Evolutionary conservation across 345 rosid species (phyloP), one percentile per base, ranked within the genome.

Genomic region (Heritiera littoralis): DNA sequence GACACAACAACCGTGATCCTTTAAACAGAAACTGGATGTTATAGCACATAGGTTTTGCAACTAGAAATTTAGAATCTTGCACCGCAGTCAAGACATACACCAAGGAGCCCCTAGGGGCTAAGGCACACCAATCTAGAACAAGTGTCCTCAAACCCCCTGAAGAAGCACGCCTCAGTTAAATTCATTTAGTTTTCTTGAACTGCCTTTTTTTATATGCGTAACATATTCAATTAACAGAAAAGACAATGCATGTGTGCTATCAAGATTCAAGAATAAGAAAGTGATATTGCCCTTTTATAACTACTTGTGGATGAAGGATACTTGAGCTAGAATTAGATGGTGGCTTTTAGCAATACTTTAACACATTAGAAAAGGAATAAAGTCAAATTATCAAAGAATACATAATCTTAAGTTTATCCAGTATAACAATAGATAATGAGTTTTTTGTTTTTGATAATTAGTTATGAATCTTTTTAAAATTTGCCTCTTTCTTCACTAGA

Each of bases 171-270:
- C 52, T n/a, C 8, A 67, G 12, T 38, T 65, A 67, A 67, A 23
- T 67, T 67, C 32, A 20, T 45, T 68, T 5, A 20, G 35, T 68
- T 46, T 20, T 45, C 35, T 23, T 68, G 7, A 10, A 66, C 10
- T 43, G 10, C 38, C 38, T 23, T 49, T 12, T 46, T 46, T 17
- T 20, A 54, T 68, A n/a, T 23, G 38, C 38, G 45, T 45, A 68
- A 20, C 54, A 68, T 68, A 45, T 68, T 20, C 73, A 68, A n/a
- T 46, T 68, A 52, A 68, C 55, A 45, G 64, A 59, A 12, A 59
- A 9, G 64, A 23, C 1, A 45, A 6, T 6, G 17, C 4, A 11
- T 46, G 3, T 20, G 11, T 46, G 10, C 55, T 23, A 68, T 23
- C 55, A 68, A 43, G 18, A 55, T 6, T 55, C 55, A 56, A 56